Percentiles rank a stretch among this genome's conserved stretches.
Evolutionary conservation across 768 basidiomycete species (phyloP).

Genomic region (Mycena leptocephala): DNA sequence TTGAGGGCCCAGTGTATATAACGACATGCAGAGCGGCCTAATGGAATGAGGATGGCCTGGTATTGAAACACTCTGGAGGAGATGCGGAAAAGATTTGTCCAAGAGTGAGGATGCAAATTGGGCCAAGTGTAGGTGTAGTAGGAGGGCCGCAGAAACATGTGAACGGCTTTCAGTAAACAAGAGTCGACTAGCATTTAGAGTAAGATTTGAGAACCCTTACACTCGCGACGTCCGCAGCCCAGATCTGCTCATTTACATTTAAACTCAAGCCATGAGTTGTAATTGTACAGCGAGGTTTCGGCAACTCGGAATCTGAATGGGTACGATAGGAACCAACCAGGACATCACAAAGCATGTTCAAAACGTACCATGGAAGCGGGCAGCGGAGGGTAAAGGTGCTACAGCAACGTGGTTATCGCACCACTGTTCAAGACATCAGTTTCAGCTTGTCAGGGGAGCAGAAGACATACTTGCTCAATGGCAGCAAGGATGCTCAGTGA

Average conservation of each 20-base stretch:
- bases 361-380: no score
- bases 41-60: neutral
- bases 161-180: neutral
- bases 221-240: neutral
- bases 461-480: neutral
- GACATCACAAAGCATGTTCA: no score
- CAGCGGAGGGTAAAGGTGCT: no score
- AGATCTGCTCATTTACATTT: neutral
- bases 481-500: neutral
- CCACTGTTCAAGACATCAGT: no score
- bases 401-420: no score
- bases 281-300: neutral
- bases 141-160: neutral
- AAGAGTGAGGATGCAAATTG: no score
- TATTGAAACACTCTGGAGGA: neutral
- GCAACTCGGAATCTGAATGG: no score
- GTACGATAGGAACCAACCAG: no score
- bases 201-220: neutral
- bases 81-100: neutral
- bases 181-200: neutral
- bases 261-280: neutral
- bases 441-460: neutral
- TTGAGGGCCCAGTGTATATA: neutral
- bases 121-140: neutral
- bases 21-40: neutral